Evolutionary conservation across 805 yeast genomes (phyloP).

Genomic region (Candida succiphila): DNA sequence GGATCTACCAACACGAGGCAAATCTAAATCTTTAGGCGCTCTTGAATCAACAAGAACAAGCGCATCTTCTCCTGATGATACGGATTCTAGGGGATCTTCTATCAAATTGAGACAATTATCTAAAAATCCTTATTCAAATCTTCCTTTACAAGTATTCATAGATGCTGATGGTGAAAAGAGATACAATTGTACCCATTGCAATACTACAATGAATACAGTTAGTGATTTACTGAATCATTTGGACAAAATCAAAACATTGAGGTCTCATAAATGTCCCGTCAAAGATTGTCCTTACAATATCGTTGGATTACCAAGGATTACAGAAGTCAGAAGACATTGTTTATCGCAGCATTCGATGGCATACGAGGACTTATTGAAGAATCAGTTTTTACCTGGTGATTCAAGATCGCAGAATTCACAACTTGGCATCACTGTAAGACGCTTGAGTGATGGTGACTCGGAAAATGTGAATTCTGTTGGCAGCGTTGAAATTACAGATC

Average conservation of each 20-base stretch:
- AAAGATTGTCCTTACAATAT: constrained; percentile 37
- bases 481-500: no score
- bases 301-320: constrained; percentile 36
- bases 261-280: constrained; percentile 36
- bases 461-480: no score
- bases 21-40: no score
- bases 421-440: no score
- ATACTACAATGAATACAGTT: constrained; percentile 26
- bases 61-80: no score
- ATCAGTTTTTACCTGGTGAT: neutral
- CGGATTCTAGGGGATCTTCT: no score
- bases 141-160: constrained; percentile 5
- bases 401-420: constrained; percentile 3
- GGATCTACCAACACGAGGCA: no score
- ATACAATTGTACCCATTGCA: constrained; percentile 39
- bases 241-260: constrained; percentile 27
- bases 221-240: constrained; percentile 24
- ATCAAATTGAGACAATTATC: no score
- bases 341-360: constrained; percentile 29
- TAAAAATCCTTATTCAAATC: neutral
- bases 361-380: neutral
- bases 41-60: no score
- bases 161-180: constrained; percentile 25
- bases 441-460: neutral
- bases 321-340: constrained; percentile 41